Base-by-base conservation (phyloP, 208 protist species). In the Naegleria fowleri region DNA sequence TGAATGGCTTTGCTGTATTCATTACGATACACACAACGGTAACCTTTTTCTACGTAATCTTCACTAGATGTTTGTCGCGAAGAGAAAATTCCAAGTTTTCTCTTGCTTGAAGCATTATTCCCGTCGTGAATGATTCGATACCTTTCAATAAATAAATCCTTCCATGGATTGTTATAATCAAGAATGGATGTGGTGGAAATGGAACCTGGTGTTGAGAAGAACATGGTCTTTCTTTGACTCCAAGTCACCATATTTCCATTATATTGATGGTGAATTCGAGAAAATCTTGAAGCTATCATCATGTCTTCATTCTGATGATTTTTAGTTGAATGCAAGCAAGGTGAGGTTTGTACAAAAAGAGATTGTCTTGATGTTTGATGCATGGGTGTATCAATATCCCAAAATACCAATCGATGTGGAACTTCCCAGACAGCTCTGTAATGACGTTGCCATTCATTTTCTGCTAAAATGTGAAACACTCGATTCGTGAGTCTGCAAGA, bases 81-180 rank as follows among this genome's bases (percentile, higher is more conserved):
- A 67, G 55, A 67, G 55, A 67, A 67, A 67, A 67, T 67, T 67
- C 55, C 55, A 67, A 67, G 55, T 67, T 67, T 67, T 29, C 22
- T 67, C 55, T 67, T 67, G 19, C 22, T 67, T 15, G 55, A 67
- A 67, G 55, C 19, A 3, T 15, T 29, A 67, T 5, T 58, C 5
- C 22, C 19, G 11, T 19, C 55, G 19, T 67, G 55, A 67, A 79
- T 79, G 19, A 79, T 79, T 79, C 67, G 19, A 79, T 36, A 79
- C 5, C 67, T 25, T 79, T 79, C 67, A 36, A 79, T 79, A 36
- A 79, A 79, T 79, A 79, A 79, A 79, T 79, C 67, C n/a, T 79
- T 79, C 67, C 67, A 79, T 79, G 67, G 67, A 79, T 79, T 79
- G 36, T 79, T 79, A 36, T 79, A 79, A 25, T 79, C 67, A 0